Percentiles rank a stretch among this genome's conserved stretches.
Conservation (phyloP, 305 asterid species). For the Fraxinus sp. region DNA sequence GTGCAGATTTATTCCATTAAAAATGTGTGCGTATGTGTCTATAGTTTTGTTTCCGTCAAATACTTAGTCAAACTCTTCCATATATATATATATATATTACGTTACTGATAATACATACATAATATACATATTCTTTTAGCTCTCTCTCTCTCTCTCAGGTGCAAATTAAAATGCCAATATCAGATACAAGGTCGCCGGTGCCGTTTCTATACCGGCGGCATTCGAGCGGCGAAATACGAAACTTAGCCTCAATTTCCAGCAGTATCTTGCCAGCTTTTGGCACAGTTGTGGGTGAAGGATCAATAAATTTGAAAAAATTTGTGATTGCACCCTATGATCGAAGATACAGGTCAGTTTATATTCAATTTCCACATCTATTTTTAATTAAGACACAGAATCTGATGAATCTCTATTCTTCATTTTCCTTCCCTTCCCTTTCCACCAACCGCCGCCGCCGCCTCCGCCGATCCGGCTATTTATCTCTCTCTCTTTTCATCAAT, state of each 20-base stretch:
- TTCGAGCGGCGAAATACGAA: constrained; percentile 48
- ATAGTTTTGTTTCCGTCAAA: neutral
- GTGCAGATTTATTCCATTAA: neutral
- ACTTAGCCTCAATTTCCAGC: constrained; percentile 80
- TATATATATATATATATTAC: neutral
- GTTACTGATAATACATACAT: neutral
- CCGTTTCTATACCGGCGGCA: constrained; percentile 56
- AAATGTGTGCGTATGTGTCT: neutral
- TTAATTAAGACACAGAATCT: neutral
- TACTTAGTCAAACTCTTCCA: constrained; percentile 26
- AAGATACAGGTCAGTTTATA: constrained; percentile 57
- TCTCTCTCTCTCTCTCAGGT: neutral
- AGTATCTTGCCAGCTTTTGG: constrained; percentile 90
- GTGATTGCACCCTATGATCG: constrained; percentile 76
- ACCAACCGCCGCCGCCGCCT: neutral
- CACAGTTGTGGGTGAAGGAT: constrained; percentile 64
- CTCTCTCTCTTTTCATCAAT: neutral
- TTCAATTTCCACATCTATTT: neutral
- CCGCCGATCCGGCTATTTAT: neutral
- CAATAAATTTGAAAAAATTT: constrained; percentile 37
- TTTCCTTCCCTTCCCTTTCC: neutral
- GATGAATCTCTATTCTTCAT: neutral
- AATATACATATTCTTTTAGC: neutral
- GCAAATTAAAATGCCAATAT: constrained; percentile 21
- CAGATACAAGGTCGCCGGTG: constrained; percentile 41